Conservation (phyloP, 805 yeast species). For the Candida ovalis region DNA sequence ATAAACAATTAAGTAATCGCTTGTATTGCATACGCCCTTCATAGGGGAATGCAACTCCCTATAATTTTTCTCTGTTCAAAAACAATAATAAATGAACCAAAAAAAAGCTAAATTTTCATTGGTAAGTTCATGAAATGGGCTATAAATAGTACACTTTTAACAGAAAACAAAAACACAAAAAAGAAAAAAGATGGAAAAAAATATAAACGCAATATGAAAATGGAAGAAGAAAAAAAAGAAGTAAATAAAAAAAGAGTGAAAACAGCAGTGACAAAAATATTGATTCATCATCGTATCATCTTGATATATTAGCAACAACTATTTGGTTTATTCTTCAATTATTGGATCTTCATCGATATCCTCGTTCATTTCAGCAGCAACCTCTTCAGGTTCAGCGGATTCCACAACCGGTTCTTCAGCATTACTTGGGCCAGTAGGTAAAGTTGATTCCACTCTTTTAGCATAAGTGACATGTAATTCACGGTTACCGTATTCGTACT, state of each 20-base stretch:
- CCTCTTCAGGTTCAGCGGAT: background rate
- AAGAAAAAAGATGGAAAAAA: background rate
- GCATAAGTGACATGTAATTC: constrained; percentile 69
- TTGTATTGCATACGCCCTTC: no score
- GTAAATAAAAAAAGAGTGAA: background rate
- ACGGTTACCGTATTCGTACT: constrained; percentile 83
- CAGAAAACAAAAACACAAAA: background rate
- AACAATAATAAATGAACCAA: background rate
- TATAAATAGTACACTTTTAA: background rate
- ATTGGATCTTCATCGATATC: constrained; percentile 20
- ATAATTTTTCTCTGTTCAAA: background rate
- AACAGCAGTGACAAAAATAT: no score
- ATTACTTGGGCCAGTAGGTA: background rate
- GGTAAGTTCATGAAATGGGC: background rate
- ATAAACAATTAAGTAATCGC: no score
- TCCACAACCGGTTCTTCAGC: background rate
- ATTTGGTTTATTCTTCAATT: constrained; percentile 19
- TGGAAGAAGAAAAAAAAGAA: background rate
- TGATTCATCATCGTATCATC: no score
- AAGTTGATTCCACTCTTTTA: constrained; percentile 22
- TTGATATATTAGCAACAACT: background rate
- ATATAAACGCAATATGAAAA: background rate
- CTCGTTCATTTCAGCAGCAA: background rate
- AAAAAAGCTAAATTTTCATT: background rate
- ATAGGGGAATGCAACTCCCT: no score